Evolutionary conservation across 192 early-diverging fungal genomes (phyloP), one percentile per base, ranked within the genome.

Genomic region (Paraglomus brasilianum): DNA sequence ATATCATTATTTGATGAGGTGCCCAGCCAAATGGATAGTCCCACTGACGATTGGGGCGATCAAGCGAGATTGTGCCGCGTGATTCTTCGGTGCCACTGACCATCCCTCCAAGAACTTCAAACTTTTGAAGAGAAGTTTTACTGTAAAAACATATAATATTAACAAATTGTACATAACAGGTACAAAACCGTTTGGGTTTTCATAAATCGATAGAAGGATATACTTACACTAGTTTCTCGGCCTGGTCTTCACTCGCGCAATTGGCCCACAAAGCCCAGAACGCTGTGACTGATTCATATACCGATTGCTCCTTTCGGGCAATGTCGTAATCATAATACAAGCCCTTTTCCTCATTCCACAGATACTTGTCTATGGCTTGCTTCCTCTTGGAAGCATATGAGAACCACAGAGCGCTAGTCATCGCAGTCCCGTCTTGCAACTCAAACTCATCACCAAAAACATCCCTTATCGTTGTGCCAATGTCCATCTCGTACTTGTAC

Each of bases 1-100:
- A 99, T 8, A 93, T 91, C 74, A 99, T 85, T 19, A 99, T 99
- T 78, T 99, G 97, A 79, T 99, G 97, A 48, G 97, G 97, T n/a
- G 95, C 95, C 97, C 97, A 98, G 7, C 97, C 92, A 67, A 89
- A 92, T 4, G 89, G 91, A 53, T 85, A 94, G 75, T 96, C 96
- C 95, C 95, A 98, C 72, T 99, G 97, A 22, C 95, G 86, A 72
- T 94, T 93, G 41, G 95, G 95, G 19, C 97, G 80, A 47, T 92
- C 85, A 14, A 96, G 74, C 8, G 87, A 79, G 48, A 94, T 90
- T 8, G 66, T 24, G 8, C 97, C 97, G 24, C 97, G 87, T 36
- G 93, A 96, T 68, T 85, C 82, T 74, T 95, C 93, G 8, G 94
- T 99, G 10, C 95, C 93, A 42, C 89, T 89, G 3, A 99, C 95